Evolutionary conservation across 192 early-diverging fungal genomes (phyloP).

Genomic region (Coemansia sp.): DNA sequence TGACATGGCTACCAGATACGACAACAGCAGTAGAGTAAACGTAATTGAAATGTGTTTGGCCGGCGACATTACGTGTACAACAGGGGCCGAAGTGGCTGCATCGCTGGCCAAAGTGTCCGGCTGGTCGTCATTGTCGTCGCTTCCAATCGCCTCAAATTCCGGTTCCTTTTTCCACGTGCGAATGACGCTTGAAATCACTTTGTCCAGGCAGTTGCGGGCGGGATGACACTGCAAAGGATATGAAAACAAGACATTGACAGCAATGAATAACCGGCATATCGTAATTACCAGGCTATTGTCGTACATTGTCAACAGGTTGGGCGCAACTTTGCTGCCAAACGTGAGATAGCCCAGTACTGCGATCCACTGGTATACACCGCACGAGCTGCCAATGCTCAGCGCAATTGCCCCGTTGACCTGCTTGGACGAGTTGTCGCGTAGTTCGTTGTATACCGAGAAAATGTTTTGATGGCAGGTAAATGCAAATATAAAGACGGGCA

Average conservation of each 20-base stretch:
- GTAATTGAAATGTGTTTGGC: constrained; percentile 66
- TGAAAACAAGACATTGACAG: constrained; percentile 81
- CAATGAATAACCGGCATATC: constrained; percentile 83
- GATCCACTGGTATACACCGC: constrained; percentile 77
- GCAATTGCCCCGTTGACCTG: constrained; percentile 68
- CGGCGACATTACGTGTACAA: constrained; percentile 44
- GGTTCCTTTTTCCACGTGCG: constrained; percentile 33
- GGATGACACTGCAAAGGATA: constrained; percentile 96
- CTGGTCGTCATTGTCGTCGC: constrained; percentile 2
- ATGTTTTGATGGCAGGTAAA: constrained; percentile 99
- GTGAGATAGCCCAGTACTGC: constrained; percentile 89
- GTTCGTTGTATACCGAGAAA: constrained; percentile 94
- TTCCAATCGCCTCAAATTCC: constrained; percentile 29
- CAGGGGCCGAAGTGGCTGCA: constrained; percentile 16
- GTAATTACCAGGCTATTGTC: constrained; percentile 62
- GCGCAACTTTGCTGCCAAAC: constrained; percentile 77
- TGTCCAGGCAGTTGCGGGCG: constrained; percentile 82
- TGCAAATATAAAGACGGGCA: constrained; percentile 98
- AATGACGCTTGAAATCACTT: constrained; percentile 59
- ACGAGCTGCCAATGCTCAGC: constrained; percentile 73
- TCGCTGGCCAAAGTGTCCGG: constrained; percentile 10
- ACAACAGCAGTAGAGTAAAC: constrained; percentile 60
- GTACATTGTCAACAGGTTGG: constrained; percentile 75
- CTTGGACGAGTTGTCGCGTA: constrained; percentile 74
- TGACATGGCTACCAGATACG: constrained; percentile 71